These are phyloP conservation scores for Skeletonema potamos DNA, from an alignment of 108 stramenopile species.

Conservation along the genomic window DNA sequence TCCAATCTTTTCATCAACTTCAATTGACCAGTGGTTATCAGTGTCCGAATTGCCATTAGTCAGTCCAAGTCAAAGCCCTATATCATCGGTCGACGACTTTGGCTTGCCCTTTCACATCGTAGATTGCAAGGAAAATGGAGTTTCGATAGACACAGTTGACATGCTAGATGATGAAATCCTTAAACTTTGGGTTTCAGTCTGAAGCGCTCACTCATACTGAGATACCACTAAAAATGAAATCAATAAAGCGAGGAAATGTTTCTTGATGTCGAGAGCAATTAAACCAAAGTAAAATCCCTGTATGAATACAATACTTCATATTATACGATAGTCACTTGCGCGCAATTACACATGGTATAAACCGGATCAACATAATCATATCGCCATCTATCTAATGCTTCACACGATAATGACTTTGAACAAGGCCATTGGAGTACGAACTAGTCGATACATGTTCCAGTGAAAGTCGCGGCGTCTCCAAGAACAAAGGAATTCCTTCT, in stretches of 20 bases:
- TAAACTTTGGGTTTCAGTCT: neutral
- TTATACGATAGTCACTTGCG: neutral
- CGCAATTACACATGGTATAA: no score
- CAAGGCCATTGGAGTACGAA: slow-evolving; percentile 36
- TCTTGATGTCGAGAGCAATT: neutral
- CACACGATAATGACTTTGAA: slow-evolving; percentile 34
- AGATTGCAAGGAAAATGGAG: neutral
- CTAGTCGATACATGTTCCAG: slow-evolving; percentile 34
- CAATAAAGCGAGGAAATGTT: neutral
- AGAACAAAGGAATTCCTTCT: slow-evolving; percentile 50
- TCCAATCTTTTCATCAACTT: neutral
- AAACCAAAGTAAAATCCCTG: neutral
- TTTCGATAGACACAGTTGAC: neutral
- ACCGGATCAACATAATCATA: no score
- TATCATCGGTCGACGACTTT: neutral
- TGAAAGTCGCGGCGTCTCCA: neutral
- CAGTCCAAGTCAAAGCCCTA: neutral
- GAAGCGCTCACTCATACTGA: neutral
- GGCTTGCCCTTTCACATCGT: neutral
- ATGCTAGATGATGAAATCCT: neutral
- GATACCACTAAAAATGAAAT: neutral
- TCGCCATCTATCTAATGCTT: neutral
- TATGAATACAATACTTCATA: neutral
- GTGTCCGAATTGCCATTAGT: neutral
- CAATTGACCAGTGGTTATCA: neutral